These are phyloP conservation scores for Grigorovia transvaalensis DNA, from an alignment of 805 yeast species.

Conservation along the genomic window DNA sequence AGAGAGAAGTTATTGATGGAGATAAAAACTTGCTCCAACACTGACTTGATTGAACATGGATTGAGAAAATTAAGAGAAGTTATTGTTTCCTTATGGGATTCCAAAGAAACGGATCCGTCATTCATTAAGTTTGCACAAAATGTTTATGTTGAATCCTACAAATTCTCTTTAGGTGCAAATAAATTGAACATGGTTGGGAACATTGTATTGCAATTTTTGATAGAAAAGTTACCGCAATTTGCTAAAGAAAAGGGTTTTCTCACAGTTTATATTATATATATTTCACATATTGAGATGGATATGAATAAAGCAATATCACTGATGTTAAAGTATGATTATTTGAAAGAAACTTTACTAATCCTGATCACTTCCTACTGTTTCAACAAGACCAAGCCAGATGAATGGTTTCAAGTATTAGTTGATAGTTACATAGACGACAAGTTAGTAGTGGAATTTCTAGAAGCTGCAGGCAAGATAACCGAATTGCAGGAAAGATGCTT, in stretches of 20 bases:
- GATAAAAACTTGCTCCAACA: slow-evolving; percentile 21
- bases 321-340: background rate
- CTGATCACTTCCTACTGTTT: slow-evolving; percentile 2
- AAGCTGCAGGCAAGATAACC: slow-evolving; percentile 6
- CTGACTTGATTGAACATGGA: slow-evolving; percentile 25
- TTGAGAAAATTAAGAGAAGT: slow-evolving; percentile 20
- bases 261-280: slow-evolving; percentile 8
- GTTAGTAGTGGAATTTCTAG: slow-evolving; percentile 8
- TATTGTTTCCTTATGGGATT: slow-evolving; percentile 12
- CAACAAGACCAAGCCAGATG: background rate
- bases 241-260: slow-evolving; percentile 4
- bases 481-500: slow-evolving; percentile 12
- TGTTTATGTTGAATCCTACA: slow-evolving; percentile 13
- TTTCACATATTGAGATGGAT: slow-evolving; percentile 15
- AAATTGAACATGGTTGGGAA: slow-evolving; percentile 10
- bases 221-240: slow-evolving; percentile 6
- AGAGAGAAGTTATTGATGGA: slow-evolving; percentile 33
- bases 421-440: background rate
- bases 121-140: slow-evolving; percentile 11
- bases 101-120: slow-evolving; percentile 4
- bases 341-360: background rate
- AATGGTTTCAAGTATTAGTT: slow-evolving; percentile 12
- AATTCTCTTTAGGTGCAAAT: slow-evolving; percentile 6
- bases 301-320: slow-evolving; percentile 7
- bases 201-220: slow-evolving; percentile 11